Percentiles rank a stretch among this genome's conserved stretches.
Conservation (phyloP, 345 rosid genomes). For the Populus alba region DNA sequence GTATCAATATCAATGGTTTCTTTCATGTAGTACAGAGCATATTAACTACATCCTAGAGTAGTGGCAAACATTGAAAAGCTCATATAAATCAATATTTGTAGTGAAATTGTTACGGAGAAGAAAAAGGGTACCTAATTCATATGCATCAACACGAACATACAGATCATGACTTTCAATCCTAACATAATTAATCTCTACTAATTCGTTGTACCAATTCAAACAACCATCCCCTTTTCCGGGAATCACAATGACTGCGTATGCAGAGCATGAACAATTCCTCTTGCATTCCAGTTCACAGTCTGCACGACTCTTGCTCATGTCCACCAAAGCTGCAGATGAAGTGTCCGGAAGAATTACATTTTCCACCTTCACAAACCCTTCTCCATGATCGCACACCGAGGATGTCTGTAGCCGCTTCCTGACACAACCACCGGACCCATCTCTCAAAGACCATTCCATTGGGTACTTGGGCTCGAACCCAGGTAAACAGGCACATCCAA, state of each 20-base stretch:
- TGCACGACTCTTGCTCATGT: background rate
- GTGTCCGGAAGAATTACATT: background rate
- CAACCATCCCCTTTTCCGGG: constrained; percentile 1
- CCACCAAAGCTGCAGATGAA: background rate
- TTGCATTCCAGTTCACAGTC: constrained; percentile 2
- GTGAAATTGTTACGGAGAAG: no score
- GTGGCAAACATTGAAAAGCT: no score
- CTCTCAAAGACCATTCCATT: background rate
- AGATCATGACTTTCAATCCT: background rate
- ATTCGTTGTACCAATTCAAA: constrained; percentile 9
- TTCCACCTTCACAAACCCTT: background rate
- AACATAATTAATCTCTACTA: background rate
- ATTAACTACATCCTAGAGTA: no score
- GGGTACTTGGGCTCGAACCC: constrained; percentile 9
- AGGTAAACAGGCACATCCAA: constrained; percentile 19
- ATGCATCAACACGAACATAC: constrained; percentile 8
- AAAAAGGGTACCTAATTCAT: constrained; percentile 7
- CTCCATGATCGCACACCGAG: background rate
- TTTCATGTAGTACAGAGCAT: no score
- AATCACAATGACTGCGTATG: constrained; percentile 3
- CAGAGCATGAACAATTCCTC: constrained; percentile 6
- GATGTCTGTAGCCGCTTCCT: background rate
- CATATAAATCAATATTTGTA: no score
- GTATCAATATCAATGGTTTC: no score
- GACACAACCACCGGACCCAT: constrained; percentile 7